Base-by-base conservation (phyloP, 202 grass and related monocot genomes). In the Brachypodium distachyon region DNA sequence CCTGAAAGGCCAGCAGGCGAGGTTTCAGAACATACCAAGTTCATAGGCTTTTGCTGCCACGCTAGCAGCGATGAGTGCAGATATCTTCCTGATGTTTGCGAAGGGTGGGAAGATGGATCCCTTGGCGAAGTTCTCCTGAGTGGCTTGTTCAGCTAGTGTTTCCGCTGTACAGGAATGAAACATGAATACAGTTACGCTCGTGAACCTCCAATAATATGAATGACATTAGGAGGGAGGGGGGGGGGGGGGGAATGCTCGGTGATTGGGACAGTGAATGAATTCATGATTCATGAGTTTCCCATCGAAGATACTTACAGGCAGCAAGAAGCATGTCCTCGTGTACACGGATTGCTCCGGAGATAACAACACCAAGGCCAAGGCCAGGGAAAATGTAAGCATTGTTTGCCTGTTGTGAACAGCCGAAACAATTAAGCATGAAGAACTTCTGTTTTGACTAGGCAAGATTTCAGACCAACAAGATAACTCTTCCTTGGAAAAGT, bases 301-400 rank as follows among this genome's bases (percentile, higher is more conserved):
- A 4, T 68, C 4, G 18, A 75, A 42, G 47, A 11, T 50, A 85
- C 92, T 99, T 93, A 99, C 96, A 91, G 32, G 96, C 96, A 73
- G 92, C 92, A 65, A 99, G 85, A 89, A 99, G 96, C 96, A 99
- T 91, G 63, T 99, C 96, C 53, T 99, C 96, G 5, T 96, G 96
- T 26, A 99, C 96, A 18, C 90, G 89, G 55, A 89, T 79, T 17
- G 92, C 87, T 85, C 96, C 96, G 70, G 92, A 90, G 2, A 93
- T 93, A 6, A 99, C 87, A 13, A 99, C 78, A 43, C 96, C 96
- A 52, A 99, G 96, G 42, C 96, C 96, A 56, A 99, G 79, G 68
- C 96, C 96, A 62, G 96, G 96, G 85, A 99, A 99, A 81, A 99
- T 87, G 77, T 99, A 99, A 52, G 96, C 96, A 91, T 99, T 99